Percentiles rank a stretch among this genome's conserved stretches.
phyloP scores from a whole-genome alignment of 805 yeast genomes.

The Komagataella ulmi region DNA sequence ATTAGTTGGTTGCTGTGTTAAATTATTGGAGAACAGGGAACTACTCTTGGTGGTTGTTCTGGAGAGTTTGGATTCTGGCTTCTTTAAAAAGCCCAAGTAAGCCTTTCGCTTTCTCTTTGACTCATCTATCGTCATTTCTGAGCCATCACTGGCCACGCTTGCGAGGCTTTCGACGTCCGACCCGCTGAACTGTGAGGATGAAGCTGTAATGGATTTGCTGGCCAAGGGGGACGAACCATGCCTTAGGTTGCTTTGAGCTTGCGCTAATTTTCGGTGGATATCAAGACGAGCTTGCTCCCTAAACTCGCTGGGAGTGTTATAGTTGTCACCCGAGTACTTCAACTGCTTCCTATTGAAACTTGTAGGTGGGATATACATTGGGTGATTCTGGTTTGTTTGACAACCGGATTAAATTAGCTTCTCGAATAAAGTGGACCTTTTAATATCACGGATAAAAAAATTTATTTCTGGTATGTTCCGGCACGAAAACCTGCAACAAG shows the following conservation, averaged over 20 bases:
- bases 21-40: conserved; percentile 1
- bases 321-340: conserved; percentile 6
- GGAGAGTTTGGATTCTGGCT: neutral
- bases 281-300: conserved; percentile 19
- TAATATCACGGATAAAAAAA: neutral
- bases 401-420: neutral
- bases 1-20: conserved; percentile 3
- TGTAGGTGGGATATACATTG: neutral
- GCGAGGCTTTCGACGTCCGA: neutral
- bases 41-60: neutral
- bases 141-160: neutral
- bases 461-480: neutral
- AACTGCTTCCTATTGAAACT: neutral
- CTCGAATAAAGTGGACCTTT: neutral
- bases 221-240: conserved; percentile 19
- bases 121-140: neutral
- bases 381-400: neutral
- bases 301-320: conserved; percentile 17
- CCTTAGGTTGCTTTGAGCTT: conserved; percentile 5
- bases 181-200: neutral
- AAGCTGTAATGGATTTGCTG: conserved; percentile 5
- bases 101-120: neutral
- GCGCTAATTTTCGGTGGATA: conserved; percentile 8
- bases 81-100: neutral
- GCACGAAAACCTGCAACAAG: neutral